Evolutionary conservation across 805 yeast species (phyloP), one percentile per base, ranked within the genome.

Genomic region (Monosporozyma servazzii): DNA sequence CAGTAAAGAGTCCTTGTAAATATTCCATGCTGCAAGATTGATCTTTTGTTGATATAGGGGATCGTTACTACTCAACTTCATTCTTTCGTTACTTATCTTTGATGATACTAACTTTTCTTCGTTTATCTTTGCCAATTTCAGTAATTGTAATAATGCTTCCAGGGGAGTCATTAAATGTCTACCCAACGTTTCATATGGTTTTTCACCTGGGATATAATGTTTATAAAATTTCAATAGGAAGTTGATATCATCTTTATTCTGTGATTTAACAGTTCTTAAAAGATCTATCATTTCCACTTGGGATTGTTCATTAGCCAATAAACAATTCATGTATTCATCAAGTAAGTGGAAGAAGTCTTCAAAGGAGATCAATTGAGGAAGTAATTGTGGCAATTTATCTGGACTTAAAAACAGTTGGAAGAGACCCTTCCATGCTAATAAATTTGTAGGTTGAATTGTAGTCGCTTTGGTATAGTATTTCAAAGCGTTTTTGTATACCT

Each of bases 401-500:
- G 69, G 72, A 1, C 48, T 46, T 40, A 56, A 56, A 11, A 65
- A 54, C 0, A 80, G 65, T 47, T 78, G 75, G 53, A 81, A 68
- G 53, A 83, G 73, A 1, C 98, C 98, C 60, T 86, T 88, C 95
- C 93, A 90, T 0, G 89, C 95, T 25, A 78, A 64, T 1, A 80
- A 56, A 48, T 82, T 79, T 1, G 71, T 70, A 0, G 79, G 75
- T 29, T 80, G 76, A 1, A 81, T 48, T 5, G 63, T 58, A 2
- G 79, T 75, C 0, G 89, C 89, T 20, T 59, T 61, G 30, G 60
- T 58, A 58, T 82, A 84, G 10, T 75, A 46, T 3, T 51, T 40
- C 10, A 57, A 39, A 11, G 66, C 53, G 2, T 64, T 25, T 55
- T 56, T 11, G 1, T 49, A n/a, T n/a, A 51, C 36, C 3, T 29